Base-by-base conservation (phyloP, 805 yeast species). In the Ogataea neopini region DNA sequence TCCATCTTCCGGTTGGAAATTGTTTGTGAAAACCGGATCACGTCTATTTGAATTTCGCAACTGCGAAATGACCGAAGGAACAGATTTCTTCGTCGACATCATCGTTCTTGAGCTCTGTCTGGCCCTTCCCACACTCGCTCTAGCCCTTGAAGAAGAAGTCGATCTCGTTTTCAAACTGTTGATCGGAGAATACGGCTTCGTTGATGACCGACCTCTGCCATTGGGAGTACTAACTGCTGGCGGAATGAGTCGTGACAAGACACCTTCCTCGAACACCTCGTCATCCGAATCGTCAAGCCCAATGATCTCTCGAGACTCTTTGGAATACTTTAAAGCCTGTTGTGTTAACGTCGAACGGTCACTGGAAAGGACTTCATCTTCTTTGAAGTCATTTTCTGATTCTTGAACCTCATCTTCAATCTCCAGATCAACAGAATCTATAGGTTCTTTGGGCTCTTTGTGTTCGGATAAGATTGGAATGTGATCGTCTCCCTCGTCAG, bases 1-100 rank as follows among this genome's bases (percentile, higher is more conserved):
- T 0, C 81, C 82, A 14, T 69, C 77, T 4, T 51, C 48, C 0
- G 54, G 49, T 9, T 47, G 46, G 47, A 69, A 68, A 7, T 39
- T 19, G 42, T 50, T 54, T 11, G 57, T 41, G 47, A 51, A 65
- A 0, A 62, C 26, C 4, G 49, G 50, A 26, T 67, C 69, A 5
- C 44, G 43, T 13, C 32, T 15, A 17, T 38, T 40, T 1, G 51
- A n/a, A 4, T 43, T 42, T 18, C 43, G 43, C 13, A 40, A 9
- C 29, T 40, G 43, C 8, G 36, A 30, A 10, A 40, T 6, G 6
- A 40, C 43, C 11, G 43, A 40, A 3, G 43, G 43, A 14, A 6
- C 23, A 17, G 22, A 23, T 8, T 17, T 9, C 4, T 19, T 17
- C 37, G 34, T n/a, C 9, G 14, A 17, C 30, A 11, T 22, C 25